Conservation (phyloP, 139 green algal genomes). For the Chlamydomonas eustigma region DNA sequence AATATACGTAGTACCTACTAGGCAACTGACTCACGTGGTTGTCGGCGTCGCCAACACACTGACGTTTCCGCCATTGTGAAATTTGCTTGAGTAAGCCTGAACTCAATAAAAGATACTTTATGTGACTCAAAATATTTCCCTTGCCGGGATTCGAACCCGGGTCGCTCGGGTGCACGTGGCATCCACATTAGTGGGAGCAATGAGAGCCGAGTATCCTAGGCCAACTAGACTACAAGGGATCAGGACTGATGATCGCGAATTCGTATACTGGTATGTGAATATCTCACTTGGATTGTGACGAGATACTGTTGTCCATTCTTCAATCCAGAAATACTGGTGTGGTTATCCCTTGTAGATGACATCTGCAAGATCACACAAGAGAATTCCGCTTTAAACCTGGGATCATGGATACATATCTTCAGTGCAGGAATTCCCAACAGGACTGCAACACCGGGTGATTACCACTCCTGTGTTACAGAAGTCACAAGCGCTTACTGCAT, state of each 20-base stretch:
- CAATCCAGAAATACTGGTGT: not conserved
- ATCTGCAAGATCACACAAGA: not conserved
- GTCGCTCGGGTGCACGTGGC: not conserved
- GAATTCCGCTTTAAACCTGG: not conserved
- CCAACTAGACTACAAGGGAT: no score
- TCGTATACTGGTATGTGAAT: not conserved
- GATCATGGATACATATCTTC: not conserved
- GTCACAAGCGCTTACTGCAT: not conserved
- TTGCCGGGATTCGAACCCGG: not conserved
- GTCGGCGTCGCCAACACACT: not conserved
- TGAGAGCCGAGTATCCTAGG: not conserved
- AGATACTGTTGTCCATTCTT: not conserved
- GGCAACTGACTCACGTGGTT: not conserved
- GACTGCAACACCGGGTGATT: no score
- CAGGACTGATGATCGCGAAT: no score
- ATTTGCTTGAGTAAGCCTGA: not conserved
- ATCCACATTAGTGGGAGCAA: not conserved
- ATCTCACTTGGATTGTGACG: not conserved
- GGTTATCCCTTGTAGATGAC: not conserved
- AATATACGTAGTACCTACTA: not conserved
- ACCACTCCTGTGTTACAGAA: no score
- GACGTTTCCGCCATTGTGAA: not conserved
- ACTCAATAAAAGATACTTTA: no score
- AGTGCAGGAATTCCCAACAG: no score
- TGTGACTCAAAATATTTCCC: not conserved